Evolutionary conservation across 768 basidiomycete species (phyloP).

Genomic region (Mycena floridula): DNA sequence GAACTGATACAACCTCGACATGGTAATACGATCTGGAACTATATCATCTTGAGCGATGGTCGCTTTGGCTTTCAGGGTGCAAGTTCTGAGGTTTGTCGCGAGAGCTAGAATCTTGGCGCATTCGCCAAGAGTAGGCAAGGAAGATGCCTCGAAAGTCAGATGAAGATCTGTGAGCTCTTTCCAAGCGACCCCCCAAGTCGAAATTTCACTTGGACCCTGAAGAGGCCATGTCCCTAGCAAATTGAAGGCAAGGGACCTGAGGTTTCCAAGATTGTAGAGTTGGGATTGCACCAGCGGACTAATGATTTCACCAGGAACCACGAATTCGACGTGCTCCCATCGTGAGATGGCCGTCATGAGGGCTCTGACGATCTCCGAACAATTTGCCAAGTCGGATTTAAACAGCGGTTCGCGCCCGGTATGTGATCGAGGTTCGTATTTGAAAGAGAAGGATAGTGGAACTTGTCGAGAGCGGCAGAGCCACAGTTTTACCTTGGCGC

Average conservation of each 20-base stretch:
- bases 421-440: conserved; percentile 15
- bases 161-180: conserved; percentile 30
- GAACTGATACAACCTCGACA: conserved; percentile 13
- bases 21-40: neutral
- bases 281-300: conserved; percentile 15
- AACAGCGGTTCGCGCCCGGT: conserved; percentile 7
- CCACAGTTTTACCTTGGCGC: conserved; percentile 24
- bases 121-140: conserved; percentile 29
- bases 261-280: conserved; percentile 18
- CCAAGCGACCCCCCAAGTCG: conserved; percentile 28
- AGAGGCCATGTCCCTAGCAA: conserved; percentile 19
- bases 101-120: conserved; percentile 15
- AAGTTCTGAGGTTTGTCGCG: neutral
- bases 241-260: conserved; percentile 27
- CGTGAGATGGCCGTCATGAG: conserved; percentile 28
- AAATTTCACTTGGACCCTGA: conserved; percentile 16
- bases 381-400: conserved; percentile 17
- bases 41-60: neutral
- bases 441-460: conserved; percentile 26
- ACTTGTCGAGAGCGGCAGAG: conserved; percentile 27
- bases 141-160: conserved; percentile 27
- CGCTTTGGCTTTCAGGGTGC: neutral
- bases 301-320: conserved; percentile 24
- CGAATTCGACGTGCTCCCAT: conserved; percentile 30
- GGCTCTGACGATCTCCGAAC: conserved; percentile 20